These are phyloP conservation scores for Hanseniaspora mollemarum DNA, from an alignment of 805 yeast genomes.

Conservation along the genomic window DNA sequence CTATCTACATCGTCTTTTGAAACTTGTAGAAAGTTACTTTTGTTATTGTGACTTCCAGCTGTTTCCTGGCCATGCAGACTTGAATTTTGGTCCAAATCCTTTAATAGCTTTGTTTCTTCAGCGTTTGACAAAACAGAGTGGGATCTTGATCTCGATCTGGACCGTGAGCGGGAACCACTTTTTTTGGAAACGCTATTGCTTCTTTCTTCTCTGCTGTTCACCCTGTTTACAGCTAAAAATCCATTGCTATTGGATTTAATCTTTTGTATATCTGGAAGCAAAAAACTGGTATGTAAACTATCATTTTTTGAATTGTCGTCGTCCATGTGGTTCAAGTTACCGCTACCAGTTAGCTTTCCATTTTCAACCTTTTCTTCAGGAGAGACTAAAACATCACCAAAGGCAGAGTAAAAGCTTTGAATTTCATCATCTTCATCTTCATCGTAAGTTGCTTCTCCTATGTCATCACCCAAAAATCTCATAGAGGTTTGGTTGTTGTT, in stretches of 20 bases:
- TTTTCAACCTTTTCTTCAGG: neutral
- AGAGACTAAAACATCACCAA: neutral
- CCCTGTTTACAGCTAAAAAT: neutral
- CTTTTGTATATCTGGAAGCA: constrained; percentile 8
- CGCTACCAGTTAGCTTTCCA: neutral
- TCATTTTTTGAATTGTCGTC: neutral
- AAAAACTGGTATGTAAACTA: neutral
- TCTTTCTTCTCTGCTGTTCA: constrained; percentile 10
- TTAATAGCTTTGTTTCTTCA: neutral
- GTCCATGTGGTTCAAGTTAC: neutral
- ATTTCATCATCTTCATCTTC: constrained; percentile 7
- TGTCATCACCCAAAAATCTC: neutral
- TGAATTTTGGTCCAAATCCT: neutral
- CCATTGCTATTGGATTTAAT: neutral
- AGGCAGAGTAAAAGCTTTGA: constrained; percentile 9
- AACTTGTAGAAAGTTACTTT: neutral
- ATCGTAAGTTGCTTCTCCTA: neutral
- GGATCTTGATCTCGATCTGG: constrained; percentile 15
- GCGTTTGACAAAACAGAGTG: constrained; percentile 1
- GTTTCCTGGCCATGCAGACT: neutral
- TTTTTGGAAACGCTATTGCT: constrained; percentile 11
- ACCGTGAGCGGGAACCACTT: constrained; percentile 19
- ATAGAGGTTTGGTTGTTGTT: neutral
- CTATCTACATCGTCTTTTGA: neutral
- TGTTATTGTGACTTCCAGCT: neutral